phyloP scores from a whole-genome alignment of 75 land plant species.

The Chamaecyparis obtusa region DNA sequence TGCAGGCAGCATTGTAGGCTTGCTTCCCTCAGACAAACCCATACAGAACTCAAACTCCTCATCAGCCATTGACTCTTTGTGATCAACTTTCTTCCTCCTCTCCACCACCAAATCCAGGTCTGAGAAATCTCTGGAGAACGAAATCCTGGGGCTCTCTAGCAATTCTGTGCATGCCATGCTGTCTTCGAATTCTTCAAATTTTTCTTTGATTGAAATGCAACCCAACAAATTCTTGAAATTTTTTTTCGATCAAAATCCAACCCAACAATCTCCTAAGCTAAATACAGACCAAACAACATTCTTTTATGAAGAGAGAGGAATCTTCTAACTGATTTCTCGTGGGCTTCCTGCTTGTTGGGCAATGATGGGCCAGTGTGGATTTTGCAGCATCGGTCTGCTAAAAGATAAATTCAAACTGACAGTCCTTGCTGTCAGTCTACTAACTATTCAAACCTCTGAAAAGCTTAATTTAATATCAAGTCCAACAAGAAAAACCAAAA shows the following conservation, averaged over 20 bases:
- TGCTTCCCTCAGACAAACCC: slow-evolving; percentile 19
- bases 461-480: neutral
- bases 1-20: slow-evolving; percentile 43
- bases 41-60: slow-evolving; percentile 61
- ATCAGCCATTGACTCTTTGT: neutral
- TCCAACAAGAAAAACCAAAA: neutral
- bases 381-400: slow-evolving; percentile 12
- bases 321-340: slow-evolving; percentile 8
- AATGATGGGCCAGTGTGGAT: slow-evolving; percentile 14
- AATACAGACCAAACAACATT: slow-evolving; percentile 9
- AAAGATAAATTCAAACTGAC: neutral
- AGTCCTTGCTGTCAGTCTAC: slow-evolving; percentile 3
- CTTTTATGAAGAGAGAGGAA: neutral
- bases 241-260: neutral
- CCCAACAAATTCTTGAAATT: neutral
- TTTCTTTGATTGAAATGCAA: neutral
- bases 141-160: slow-evolving; percentile 42
- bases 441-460: neutral
- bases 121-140: slow-evolving; percentile 33
- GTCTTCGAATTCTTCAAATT: neutral
- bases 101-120: neutral
- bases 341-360: neutral
- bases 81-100: slow-evolving; percentile 8
- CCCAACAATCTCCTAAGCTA: neutral
- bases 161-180: slow-evolving; percentile 29